Evolutionary conservation across 768 basidiomycete genomes (phyloP), one percentile per base, ranked within the genome.

Genomic region (Asterophora lycoperdoides): DNA sequence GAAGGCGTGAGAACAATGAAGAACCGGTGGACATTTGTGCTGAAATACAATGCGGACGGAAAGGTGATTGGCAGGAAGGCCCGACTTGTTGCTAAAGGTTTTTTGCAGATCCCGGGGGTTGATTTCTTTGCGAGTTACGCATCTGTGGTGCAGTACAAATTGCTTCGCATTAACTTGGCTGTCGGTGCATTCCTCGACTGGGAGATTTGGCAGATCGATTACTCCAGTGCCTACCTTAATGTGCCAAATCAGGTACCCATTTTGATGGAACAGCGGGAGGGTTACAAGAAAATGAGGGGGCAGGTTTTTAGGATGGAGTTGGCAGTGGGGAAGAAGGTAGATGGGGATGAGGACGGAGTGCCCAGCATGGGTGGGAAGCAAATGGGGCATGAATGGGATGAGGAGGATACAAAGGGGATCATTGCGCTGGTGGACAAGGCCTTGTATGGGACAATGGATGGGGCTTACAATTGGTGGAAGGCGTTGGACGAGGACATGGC

Each of bases 31-130:
- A 5, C 4, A 42, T 11, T 28, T 13, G 29, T 10, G 29, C 29
- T 29, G 29, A 29, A 29, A 10, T 29, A 29, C 29, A 10, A 29
- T 29, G 29, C 9, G 11, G 26, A 11, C 8, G n/a, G 47, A 1
- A 34, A 9, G 30, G 20, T 48, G 1, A 19, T 48, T 8, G 36
- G n/a, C n/a, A n/a, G n/a, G n/a, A n/a, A n/a, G n/a, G n/a, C n/a
- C n/a, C n/a, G n/a, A n/a, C n/a, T n/a, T 8, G 57, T 62, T 0
- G 56, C 55, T n/a, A 54, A 60, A 42, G 59, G 60, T 0, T 73
- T 61, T 56, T 51, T 4, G n/a, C 33, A 34, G 33, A 34, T 34
- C 33, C 33, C 33, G 5, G 33, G 33, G 10, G 33, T n/a, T n/a
- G n/a, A n/a, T n/a, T n/a, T n/a, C n/a, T n/a, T n/a, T n/a, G n/a